Percentiles rank a stretch among this genome's conserved stretches.
Evolutionary conservation across 1,284 basidiomycete genomes (phyloP).

Genomic region (Puccinia hordei): DNA sequence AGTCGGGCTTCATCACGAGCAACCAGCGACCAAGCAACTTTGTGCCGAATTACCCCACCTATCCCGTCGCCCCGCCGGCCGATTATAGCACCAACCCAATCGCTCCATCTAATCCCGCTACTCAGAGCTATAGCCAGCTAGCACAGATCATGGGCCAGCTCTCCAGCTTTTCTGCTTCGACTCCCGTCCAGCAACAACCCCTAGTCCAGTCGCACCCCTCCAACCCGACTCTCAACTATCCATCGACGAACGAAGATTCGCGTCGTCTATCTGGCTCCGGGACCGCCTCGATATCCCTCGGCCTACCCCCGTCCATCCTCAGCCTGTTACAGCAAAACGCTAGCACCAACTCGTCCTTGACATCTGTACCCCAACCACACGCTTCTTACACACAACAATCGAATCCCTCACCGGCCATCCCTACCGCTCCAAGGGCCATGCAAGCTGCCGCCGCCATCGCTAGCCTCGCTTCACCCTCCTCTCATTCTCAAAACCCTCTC

Average conservation of each 20-base stretch:
- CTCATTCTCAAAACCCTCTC: not conserved
- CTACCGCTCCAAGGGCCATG: slow-evolving; percentile 44
- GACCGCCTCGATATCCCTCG: not conserved
- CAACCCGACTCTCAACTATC: too few relatives aligned
- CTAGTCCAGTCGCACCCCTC: not conserved
- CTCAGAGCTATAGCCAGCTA: not conserved
- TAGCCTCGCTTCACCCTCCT: not conserved
- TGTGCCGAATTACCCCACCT: slow-evolving; percentile 23
- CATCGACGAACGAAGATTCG: not conserved
- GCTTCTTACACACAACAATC: not conserved
- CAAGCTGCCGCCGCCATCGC: slow-evolving; percentile 7
- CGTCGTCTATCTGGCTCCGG: not conserved
- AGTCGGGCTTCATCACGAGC: not conserved
- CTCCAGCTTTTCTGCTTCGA: not conserved
- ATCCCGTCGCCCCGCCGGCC: not conserved
- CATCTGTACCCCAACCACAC: not conserved
- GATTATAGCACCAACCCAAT: not conserved
- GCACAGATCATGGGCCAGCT: slow-evolving; percentile 21
- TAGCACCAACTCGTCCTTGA: not conserved
- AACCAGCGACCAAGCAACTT: slow-evolving; percentile 9
- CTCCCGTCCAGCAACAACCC: not conserved
- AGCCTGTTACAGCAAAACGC: slow-evolving; percentile 4
- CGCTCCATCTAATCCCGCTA: not conserved
- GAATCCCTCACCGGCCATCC: not conserved
- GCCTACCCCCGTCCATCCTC: slow-evolving; percentile 5